phyloP scores from a whole-genome alignment of 441 rosid genomes.

The Erysimum cheiri region DNA sequence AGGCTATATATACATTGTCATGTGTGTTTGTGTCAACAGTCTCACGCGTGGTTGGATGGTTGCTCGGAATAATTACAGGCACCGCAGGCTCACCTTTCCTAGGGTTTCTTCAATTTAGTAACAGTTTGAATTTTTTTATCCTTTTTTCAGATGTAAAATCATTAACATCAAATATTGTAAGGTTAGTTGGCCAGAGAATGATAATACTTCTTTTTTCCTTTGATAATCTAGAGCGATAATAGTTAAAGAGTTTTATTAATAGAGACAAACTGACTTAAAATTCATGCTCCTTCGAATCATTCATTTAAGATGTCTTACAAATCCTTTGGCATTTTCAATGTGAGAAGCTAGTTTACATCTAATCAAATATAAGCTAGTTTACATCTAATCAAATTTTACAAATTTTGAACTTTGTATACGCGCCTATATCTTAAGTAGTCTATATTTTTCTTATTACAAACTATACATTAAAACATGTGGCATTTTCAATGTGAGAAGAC shows the following conservation, averaged over 20 bases:
- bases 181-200: neutral
- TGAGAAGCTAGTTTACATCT: too few relatives aligned
- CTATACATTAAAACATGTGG: too few relatives aligned
- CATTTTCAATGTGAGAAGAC: conserved; percentile 24
- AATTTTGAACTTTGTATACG: too few relatives aligned
- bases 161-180: neutral
- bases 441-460: neutral
- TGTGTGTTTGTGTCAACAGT: conserved; percentile 49
- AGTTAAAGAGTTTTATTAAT: neutral
- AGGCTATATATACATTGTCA: conserved; percentile 38
- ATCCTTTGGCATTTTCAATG: too few relatives aligned
- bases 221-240: neutral
- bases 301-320: conserved; percentile 6
- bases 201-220: too few relatives aligned
- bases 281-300: neutral
- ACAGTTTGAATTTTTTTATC: neutral
- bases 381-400: neutral
- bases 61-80: conserved; percentile 45
- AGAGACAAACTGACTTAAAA: neutral
- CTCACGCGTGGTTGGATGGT: conserved; percentile 47
- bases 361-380: too few relatives aligned
- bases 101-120: conserved; percentile 35
- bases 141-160: neutral
- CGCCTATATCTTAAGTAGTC: conserved; percentile 3
- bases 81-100: conserved; percentile 39